Conservation (phyloP, 2,329 filamentous ascomycete genomes). For the Curvularia hawaiiensis region DNA sequence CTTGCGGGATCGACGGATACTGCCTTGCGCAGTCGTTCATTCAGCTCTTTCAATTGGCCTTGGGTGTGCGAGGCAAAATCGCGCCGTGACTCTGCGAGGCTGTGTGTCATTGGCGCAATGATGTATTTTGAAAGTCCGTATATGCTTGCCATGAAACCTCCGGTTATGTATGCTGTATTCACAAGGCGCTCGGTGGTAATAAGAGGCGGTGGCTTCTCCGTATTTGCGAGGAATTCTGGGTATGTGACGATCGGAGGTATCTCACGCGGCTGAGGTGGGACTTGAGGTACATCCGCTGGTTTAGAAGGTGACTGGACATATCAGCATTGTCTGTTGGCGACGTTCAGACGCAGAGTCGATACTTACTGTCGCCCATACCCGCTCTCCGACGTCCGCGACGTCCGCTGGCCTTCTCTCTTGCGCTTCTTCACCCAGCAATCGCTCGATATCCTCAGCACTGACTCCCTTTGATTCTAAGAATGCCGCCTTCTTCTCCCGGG, state of each 20-base stretch:
- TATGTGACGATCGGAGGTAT: conserved; percentile 69
- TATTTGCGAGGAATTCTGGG: conserved; percentile 66
- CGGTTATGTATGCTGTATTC: conserved; percentile 62
- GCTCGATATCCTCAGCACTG: conserved; percentile 67
- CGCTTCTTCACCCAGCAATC: conserved; percentile 57
- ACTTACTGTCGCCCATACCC: conserved; percentile 39
- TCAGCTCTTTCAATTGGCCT: conserved; percentile 59
- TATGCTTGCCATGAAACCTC: conserved; percentile 61
- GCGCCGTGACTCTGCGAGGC: conserved; percentile 60
- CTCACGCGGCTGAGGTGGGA: conserved; percentile 44
- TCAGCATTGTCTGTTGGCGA: conserved; percentile 15
- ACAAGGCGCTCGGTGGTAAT: conserved; percentile 62
- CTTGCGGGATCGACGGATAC: conserved; percentile 65
- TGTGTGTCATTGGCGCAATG: conserved; percentile 64
- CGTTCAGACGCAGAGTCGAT: background rate
- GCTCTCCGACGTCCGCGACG: conserved; percentile 30
- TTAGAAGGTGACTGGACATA: conserved; percentile 24
- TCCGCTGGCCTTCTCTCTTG: conserved; percentile 20
- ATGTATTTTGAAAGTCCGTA: conserved; percentile 75
- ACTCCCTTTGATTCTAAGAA: conserved; percentile 83
- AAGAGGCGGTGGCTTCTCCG: conserved; percentile 63
- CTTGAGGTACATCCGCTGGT: conserved; percentile 17
- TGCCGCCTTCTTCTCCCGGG: conserved; percentile 72
- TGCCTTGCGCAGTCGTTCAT: conserved; percentile 61
- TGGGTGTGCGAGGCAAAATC: conserved; percentile 60